Evolutionary conservation across 805 yeast species (phyloP).

Genomic region (Blastobotrys terrestris): DNA sequence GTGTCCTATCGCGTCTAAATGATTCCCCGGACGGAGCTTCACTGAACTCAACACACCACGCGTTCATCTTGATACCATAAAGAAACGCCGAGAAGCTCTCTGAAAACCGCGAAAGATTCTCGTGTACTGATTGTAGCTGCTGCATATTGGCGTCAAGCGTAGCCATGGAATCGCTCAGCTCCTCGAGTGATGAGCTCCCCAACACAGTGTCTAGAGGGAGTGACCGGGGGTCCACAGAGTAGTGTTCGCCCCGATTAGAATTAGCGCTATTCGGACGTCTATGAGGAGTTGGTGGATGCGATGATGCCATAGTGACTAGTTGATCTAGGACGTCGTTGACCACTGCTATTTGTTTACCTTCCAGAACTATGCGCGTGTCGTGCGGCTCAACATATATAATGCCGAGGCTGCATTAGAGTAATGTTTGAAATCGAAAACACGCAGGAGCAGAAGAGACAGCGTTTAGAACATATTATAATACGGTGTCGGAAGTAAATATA

Average conservation of each 20-base stretch:
- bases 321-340: too few relatives aligned
- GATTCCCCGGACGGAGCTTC: constrained; percentile 24
- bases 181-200: constrained; percentile 17
- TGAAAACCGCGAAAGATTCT: constrained; percentile 55
- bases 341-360: too few relatives aligned
- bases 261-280: constrained; percentile 20
- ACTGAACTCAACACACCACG: constrained; percentile 76
- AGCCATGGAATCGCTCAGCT: constrained; percentile 29
- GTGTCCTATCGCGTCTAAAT: constrained; percentile 7
- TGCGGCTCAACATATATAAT: too few relatives aligned
- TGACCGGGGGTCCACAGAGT: constrained; percentile 12
- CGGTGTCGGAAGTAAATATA: too few relatives aligned
- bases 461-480: too few relatives aligned
- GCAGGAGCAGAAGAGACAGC: too few relatives aligned
- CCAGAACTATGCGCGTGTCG: not conserved
- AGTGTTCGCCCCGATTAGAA: constrained; percentile 18
- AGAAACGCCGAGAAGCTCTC: constrained; percentile 73
- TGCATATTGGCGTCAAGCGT: constrained; percentile 55
- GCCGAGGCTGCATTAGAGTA: too few relatives aligned
- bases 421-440: too few relatives aligned
- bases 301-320: not conserved
- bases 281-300: constrained; percentile 21
- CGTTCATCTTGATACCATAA: constrained; percentile 76
- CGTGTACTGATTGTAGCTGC: constrained; percentile 54
- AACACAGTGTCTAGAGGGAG: constrained; percentile 10